Evolutionary conservation across 345 rosid genomes (phyloP), one percentile per base, ranked within the genome.

Genomic region (Pseudoturritis turrita): DNA sequence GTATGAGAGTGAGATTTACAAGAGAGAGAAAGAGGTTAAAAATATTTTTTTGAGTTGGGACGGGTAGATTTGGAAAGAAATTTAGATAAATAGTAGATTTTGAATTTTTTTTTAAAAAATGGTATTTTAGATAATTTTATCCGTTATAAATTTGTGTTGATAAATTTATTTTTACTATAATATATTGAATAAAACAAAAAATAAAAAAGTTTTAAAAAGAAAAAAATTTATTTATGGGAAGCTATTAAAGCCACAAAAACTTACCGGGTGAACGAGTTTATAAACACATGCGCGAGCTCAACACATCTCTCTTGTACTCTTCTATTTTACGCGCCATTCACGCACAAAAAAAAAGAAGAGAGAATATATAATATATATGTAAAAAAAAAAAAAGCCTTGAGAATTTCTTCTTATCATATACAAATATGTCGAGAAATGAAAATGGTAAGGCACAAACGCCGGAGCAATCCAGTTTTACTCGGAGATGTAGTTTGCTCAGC

Each of bases 401-500:
- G 68, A 39, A 17, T 23, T 41, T 41, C 9, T 51, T 17, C 39
- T 41, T 15, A 7, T 29, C 62, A 52, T 10, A 15, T 0, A 28
- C 49, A 68, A 61, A 23, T 23, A 72, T 70, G 75, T 69, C 71
- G 52, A 56, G 39, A 54, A 74, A 58, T 3, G 78, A 66, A 66
- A 66, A 58, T 58, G 62, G 1, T 1, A 73, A 65, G 35, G 26
- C 57, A 36, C 21, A 41, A 61, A 60, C 68, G 26, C 46, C 59
- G 73, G 91, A 83, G 76, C 83, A 68, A 63, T 72, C 90, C 3
- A 83, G 47, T 55, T 86, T 91, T 63, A 78, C 86, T 19, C 65
- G 54, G 74, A 62, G 75, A 70, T 76, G 79, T 76, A 70, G 52
- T 65, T 89, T 80, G 53, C 78, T 91, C 76, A 89, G 93, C 78